Evolutionary conservation across 1,284 basidiomycete species (phyloP), one percentile per base, ranked within the genome.

Genomic region (Butyriboletus appendiculatus): DNA sequence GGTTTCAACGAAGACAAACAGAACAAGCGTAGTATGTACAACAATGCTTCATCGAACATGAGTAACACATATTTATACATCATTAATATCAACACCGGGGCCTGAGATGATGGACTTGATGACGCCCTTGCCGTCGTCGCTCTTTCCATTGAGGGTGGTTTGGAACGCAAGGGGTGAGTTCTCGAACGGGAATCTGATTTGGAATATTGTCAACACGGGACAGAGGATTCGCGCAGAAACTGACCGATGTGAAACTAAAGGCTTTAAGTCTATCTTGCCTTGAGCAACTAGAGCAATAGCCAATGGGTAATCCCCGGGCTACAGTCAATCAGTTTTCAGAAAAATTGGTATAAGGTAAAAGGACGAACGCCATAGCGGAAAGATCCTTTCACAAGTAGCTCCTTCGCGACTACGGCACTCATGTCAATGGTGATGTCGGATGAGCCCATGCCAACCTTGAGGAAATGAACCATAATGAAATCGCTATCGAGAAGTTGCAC

Each of bases 221-320:
- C 20, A 20, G 24, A 32, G 16, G 34, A 22, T 47, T 34, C 22
- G 32, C 8, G 33, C 18, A 45, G 34, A 46, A 60, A 69, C 73
- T 64, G 69, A 88, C 85, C 93, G 80, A 69, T 95, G 92, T 7
- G 94, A 94, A 48, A 97, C 90, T 38, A 98, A 79, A 14, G 92
- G 88, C 73, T 91, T 94, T 60, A 97, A 78, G 73, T 96, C 80
- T 65, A 97, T 83, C 67, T 88, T 87, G 44, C 92, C 92, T 56
- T 81, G 81, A 12, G 87, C 76, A 34, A 89, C 90, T 38, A 97
- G 81, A 20, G 90, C 81, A 63, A 96, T 90, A 18, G 92, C 92
- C 61, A 93, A 81, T 35, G 86, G 84, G 71, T 96, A 96, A 75
- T 90, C 88, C 26, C 91, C 92, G 44, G 90, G 84, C 88, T 90